Base-by-base conservation (phyloP, 495 filamentous ascomycete genomes). In the Neurospora africana region DNA sequence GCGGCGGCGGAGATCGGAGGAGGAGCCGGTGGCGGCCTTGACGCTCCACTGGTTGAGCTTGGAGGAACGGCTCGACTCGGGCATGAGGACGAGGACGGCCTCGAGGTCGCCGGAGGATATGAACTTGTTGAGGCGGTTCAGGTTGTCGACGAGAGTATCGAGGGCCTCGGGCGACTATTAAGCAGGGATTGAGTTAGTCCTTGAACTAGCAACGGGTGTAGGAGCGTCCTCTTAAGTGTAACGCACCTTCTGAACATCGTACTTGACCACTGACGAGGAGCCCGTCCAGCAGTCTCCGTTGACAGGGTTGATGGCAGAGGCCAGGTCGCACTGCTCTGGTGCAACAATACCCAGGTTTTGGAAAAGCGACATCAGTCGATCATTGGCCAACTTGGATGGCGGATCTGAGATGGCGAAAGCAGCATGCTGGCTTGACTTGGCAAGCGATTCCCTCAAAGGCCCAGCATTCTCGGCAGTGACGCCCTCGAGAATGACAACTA, bases 401-500 rank as follows among this genome's bases (percentile, higher is more conserved):
- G 76, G 78, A 27, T 82, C 76, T 21, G 79, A 75, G 69, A 86
- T 79, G 27, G 79, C 76, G 75, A 88, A 87, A 0, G 82, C 77
- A 19, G 81, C 79, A n/a, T 80, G 72, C 27, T 80, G 76, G 44
- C 72, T 72, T 38, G 77, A 23, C 69, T 74, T 41, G 70, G 78
- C 69, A 69, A 84, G 53, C 69, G 76, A 75, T 30, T 78, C 73
- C 76, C 75, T 79, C 27, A 84, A 39, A 30, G 76, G 70, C 68
- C 74, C 68, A 53, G 78, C 70, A 2, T 82, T 77, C 53, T 81
- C 71, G 4, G 75, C n/a, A 9, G 80, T 79, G 23, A 82, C 69
- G 65, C 86, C 86, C 73, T 86, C 84, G 37, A 88, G 78, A 58
- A 86, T 76, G 69, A 88, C 77, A 13, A 87, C 78, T 15, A 88